Conservation (phyloP, 495 filamentous ascomycete species). For the Podospora fimiseda region DNA sequence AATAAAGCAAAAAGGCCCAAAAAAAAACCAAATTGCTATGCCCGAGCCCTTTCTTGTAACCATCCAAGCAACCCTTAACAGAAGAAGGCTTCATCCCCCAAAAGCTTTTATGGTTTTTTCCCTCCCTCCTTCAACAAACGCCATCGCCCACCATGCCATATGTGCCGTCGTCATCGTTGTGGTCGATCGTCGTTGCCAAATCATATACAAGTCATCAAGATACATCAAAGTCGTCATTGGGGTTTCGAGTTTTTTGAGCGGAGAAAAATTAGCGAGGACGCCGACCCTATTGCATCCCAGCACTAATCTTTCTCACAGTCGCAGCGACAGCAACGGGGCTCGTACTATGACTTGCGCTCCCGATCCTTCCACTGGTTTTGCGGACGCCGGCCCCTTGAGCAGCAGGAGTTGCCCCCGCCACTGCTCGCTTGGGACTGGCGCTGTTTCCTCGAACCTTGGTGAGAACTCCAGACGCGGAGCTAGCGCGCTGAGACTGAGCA, state of each 20-base stretch:
- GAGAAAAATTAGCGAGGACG: neutral
- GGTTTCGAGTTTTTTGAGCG: too few relatives aligned
- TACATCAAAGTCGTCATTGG: too few relatives aligned
- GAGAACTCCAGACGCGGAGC: constrained; percentile 59
- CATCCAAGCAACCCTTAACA: neutral
- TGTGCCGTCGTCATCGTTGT: constrained; percentile 12
- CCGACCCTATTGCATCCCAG: constrained; percentile 15
- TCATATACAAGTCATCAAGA: too few relatives aligned
- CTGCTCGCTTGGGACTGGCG: constrained; percentile 42
- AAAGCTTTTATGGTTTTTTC: neutral
- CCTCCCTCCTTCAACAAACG: neutral
- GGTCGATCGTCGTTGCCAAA: neutral
- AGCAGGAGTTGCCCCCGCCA: constrained; percentile 9
- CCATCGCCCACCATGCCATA: too few relatives aligned
- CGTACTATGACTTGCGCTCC: constrained; percentile 53
- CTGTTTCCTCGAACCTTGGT: constrained; percentile 69
- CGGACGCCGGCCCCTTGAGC: constrained; percentile 61
- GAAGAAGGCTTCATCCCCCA: neutral
- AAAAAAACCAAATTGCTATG: neutral
- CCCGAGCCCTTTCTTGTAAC: neutral
- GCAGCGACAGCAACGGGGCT: constrained; percentile 16
- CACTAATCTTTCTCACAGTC: constrained; percentile 37
- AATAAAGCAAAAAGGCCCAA: neutral
- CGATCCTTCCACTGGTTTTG: constrained; percentile 90
- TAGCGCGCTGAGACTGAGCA: constrained; percentile 50